Base-by-base conservation (phyloP, 176 grass and related monocot species). In the Dendrocalamus sinicus region DNA sequence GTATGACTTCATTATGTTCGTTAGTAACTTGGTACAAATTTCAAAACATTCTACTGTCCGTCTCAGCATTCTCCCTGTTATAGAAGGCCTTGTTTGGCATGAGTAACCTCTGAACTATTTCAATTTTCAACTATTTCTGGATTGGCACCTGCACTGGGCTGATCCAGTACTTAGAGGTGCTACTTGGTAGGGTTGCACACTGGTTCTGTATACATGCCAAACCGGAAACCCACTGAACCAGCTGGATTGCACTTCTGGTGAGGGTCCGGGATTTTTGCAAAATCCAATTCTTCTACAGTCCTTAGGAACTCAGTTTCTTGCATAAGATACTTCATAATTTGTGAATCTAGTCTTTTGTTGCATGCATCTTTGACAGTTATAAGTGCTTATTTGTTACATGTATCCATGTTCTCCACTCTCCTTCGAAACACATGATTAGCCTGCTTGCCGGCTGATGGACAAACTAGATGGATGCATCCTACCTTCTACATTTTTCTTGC, bases 391-490 rank as follows among this genome's bases (percentile, higher is more conserved):
- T 26, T 70, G 52, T 58, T 62, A 74, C 40, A 78, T 59, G 44
- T 83, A 61, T 83, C 51, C 46, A 41, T 74, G 41, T 52, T 69
- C 30, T 72, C 45, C 41, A 30, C 22, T 59, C 55, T 65, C 5
- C 12, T 74, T 65, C 22, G 30, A 22, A 60, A 80, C 52, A 78
- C 40, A 58, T 77, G 58, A 13, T 58, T 84, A 72, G 60, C 57
- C 66, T 90, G 37, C 65, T 78, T 90, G 37, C 65, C 65, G 86
- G 57, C 26, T 12, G 15, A 30, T 22, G 13, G 32, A 73, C 47
- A 90, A 67, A 59, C 22, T 90, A 73, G 57, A 72, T 79, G 58
- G 30, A 85, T 85, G 43, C 61, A 61, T 19, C 10, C 11, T 41
- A 81, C 13, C 47, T 39, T 55, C 35, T 73, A 7, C 52, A 23